phyloP scores from a whole-genome alignment of 345 rosid genomes.

The Gossypium bickii region DNA sequence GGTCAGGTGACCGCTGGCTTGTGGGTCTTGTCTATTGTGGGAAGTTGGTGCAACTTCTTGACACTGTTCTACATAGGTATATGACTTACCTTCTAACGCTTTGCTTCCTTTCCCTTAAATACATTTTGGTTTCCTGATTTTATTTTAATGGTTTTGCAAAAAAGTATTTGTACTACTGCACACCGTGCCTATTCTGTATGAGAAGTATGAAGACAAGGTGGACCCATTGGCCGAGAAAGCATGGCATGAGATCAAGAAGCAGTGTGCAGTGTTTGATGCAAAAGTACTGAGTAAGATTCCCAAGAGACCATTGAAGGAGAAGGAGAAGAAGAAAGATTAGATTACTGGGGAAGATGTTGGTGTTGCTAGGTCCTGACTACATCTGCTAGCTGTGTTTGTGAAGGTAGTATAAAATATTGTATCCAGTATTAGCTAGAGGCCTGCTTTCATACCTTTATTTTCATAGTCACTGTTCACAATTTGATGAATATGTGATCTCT shows the following conservation, averaged over 20 bases:
- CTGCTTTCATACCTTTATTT: conserved; percentile 13
- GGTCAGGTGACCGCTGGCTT: conserved; percentile 63
- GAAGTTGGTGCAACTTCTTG: conserved; percentile 76
- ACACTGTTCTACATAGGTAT: conserved; percentile 82
- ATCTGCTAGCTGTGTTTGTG: conserved; percentile 28
- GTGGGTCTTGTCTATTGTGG: conserved; percentile 70
- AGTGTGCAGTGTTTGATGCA: conserved; percentile 60
- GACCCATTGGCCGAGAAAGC: conserved; percentile 78
- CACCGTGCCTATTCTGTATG: conserved; percentile 80
- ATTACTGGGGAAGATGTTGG: conserved; percentile 3
- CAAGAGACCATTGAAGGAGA: conserved; percentile 56
- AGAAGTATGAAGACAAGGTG: conserved; percentile 76
- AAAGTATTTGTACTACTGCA: conserved; percentile 70
- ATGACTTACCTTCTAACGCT: background rate
- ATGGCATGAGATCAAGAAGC: conserved; percentile 66
- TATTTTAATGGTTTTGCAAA: conserved; percentile 14
- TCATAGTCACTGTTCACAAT: conserved; percentile 27
- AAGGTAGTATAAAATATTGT: conserved; percentile 24
- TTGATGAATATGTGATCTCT: conserved; percentile 13
- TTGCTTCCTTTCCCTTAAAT: background rate
- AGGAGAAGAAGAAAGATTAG: conserved; percentile 60
- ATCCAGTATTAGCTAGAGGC: conserved; percentile 32
- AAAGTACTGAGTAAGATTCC: conserved; percentile 92
- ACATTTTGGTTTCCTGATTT: background rate
- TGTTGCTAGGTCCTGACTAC: conserved; percentile 15